Conservation (phyloP, 2,329 filamentous ascomycete genomes). For the Ophiostoma tasmaniense region DNA sequence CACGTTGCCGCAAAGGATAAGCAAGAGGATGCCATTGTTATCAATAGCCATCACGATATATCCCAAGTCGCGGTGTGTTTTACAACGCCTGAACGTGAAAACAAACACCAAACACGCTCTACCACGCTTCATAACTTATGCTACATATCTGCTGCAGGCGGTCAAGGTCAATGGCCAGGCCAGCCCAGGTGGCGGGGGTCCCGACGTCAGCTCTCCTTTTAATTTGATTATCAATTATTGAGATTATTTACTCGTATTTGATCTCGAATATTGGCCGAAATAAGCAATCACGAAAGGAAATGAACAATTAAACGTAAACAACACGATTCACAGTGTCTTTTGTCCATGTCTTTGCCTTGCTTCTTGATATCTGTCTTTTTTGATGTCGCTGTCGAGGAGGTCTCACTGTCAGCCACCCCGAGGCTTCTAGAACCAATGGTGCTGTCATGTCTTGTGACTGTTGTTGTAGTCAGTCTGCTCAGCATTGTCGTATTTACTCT, state of each 20-base stretch:
- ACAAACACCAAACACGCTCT: neutral
- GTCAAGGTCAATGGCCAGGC: conserved; percentile 1
- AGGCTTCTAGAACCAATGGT: neutral
- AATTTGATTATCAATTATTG: neutral
- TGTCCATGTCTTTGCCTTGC: neutral
- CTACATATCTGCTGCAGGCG: conserved; percentile 12
- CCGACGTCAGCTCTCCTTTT: neutral
- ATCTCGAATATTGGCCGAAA: neutral
- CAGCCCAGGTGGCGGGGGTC: conserved; percentile 4
- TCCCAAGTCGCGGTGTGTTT: conserved; percentile 13
- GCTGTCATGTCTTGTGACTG: neutral
- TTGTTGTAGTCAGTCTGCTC: too few species aligned
- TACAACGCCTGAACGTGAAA: neutral
- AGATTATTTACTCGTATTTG: neutral
- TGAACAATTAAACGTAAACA: conserved; percentile 3
- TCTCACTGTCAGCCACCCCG: neutral
- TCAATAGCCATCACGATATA: neutral
- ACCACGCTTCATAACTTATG: neutral
- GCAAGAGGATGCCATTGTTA: neutral
- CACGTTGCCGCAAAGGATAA: neutral
- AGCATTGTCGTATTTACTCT: neutral
- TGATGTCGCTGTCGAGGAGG: neutral
- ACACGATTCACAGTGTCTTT: neutral
- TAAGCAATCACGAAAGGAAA: neutral
- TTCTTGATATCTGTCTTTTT: neutral